Evolutionary conservation across 2,329 filamentous ascomycete species (phyloP).

Genomic region (Epichloe scottii): DNA sequence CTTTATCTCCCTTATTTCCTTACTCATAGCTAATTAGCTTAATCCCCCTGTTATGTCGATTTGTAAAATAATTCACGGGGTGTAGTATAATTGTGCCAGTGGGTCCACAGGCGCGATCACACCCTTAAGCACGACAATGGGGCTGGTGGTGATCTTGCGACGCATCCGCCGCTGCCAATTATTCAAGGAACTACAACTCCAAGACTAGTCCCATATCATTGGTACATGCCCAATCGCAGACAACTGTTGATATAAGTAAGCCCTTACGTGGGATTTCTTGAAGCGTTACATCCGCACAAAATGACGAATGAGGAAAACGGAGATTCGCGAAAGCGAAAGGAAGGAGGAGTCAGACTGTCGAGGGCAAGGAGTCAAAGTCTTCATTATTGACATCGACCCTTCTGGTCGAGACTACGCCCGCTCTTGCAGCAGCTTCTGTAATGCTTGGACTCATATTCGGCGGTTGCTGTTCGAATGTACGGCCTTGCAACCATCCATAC

Average conservation of each 20-base stretch:
- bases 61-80: too few species aligned
- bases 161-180: too few species aligned
- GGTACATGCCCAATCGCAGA: background rate
- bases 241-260: too few species aligned
- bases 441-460: slow-evolving; percentile 88
- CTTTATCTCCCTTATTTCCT: too few species aligned
- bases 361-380: background rate
- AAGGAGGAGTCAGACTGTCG: background rate
- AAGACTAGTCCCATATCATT: background rate
- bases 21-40: too few species aligned
- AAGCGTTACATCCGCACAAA: background rate
- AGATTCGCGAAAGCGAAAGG: slow-evolving; percentile 2
- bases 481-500: slow-evolving; percentile 14
- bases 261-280: background rate
- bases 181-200: too few species aligned
- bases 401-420: slow-evolving; percentile 7
- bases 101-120: too few species aligned
- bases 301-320: background rate
- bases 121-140: too few species aligned
- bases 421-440: slow-evolving; percentile 40
- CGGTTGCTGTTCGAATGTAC: slow-evolving; percentile 85
- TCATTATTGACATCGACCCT: background rate
- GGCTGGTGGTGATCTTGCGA: too few species aligned
- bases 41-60: too few species aligned
- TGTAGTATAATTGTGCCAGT: too few species aligned